Evolutionary conservation across 441 rosid species (phyloP), one percentile per base, ranked within the genome.

Genomic region (Corymbia calophylla): DNA sequence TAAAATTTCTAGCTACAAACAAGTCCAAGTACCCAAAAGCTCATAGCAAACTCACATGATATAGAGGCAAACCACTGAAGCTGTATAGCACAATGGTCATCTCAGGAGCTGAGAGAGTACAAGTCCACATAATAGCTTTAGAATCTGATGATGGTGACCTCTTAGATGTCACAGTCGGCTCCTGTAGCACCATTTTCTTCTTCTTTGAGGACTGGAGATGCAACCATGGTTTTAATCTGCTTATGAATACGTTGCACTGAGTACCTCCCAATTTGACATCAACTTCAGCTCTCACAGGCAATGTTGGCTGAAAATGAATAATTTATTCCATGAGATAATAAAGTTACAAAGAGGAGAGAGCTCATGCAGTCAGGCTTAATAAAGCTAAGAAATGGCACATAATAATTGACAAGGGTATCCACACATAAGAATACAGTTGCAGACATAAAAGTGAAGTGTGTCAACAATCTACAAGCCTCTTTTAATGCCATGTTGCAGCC

Each of bases 21-120:
- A 48, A 55, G 84, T 51, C 84, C 51, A 39, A 77, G n/a, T 23
- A 44, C 84, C 84, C 84, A 77, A 77, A 77, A 44, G 84, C 84
- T 44, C n/a, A 77, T 44, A 44, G 84, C 84, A 73, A 85, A 93
- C 99, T 96, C 95, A 98, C 99, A 94, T 96, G 99, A 96, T 95
- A 98, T 87, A 98, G 87, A 8, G 99, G 97, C 85, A 89, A 89
- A 89, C 94, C 97, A 55, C 91, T 91, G 91, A 94, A 87, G 91
- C 95, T 92, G 90, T 95, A 94, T 27, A 98, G 94, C 93, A 96
- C 94, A 91, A 95, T 56, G 88, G 97, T 96, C 99, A 98, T 95
- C 94, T 98, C 99, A 91, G 99, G 99, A 88, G 99, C 99, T 80
- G 99, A 96, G 90, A 96, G 93, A 89, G 98, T 97, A 93, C 98